A percentile compares a stretch with the other conserved stretches of the same genome.
Conservation (phyloP, 1,284 basidiomycete species). For the Sanghuangporus baumii region DNA sequence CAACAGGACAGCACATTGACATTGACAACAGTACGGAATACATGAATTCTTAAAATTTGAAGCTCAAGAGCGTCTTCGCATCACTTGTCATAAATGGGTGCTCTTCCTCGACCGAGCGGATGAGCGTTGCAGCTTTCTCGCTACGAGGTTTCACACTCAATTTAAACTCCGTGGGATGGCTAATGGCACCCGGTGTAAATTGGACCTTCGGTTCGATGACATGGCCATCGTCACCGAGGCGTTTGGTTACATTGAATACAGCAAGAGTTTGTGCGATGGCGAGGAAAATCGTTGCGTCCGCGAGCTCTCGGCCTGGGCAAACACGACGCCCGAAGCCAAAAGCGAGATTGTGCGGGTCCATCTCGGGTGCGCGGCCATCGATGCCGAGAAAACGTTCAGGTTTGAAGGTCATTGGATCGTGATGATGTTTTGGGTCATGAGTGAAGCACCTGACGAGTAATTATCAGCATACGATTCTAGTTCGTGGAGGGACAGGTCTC, state of each 20-base stretch:
- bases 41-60: not conserved
- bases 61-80: not conserved
- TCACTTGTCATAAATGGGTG: conserved; percentile 12
- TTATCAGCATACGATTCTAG: not conserved
- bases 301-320: conserved; percentile 19
- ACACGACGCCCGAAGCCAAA: conserved; percentile 18
- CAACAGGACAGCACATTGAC: not conserved
- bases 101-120: conserved; percentile 15
- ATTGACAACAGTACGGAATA: not conserved
- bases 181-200: conserved; percentile 19
- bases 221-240: conserved; percentile 2
- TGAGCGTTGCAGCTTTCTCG: conserved; percentile 9
- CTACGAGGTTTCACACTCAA: conserved; percentile 6
- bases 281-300: conserved; percentile 20
- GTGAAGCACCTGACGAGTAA: conserved; percentile 11
- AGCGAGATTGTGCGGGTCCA: conserved; percentile 6
- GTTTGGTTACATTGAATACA: conserved; percentile 20
- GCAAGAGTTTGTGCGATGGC: conserved; percentile 20
- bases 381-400: conserved; percentile 18
- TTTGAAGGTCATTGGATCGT: conserved; percentile 18
- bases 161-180: conserved; percentile 10
- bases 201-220: conserved; percentile 19
- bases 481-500: not conserved
- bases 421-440: conserved; percentile 14
- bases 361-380: conserved; percentile 12